These are phyloP conservation scores for Gamarada debralockiae DNA, from an alignment of 495 filamentous ascomycete species.

Conservation along the genomic window DNA sequence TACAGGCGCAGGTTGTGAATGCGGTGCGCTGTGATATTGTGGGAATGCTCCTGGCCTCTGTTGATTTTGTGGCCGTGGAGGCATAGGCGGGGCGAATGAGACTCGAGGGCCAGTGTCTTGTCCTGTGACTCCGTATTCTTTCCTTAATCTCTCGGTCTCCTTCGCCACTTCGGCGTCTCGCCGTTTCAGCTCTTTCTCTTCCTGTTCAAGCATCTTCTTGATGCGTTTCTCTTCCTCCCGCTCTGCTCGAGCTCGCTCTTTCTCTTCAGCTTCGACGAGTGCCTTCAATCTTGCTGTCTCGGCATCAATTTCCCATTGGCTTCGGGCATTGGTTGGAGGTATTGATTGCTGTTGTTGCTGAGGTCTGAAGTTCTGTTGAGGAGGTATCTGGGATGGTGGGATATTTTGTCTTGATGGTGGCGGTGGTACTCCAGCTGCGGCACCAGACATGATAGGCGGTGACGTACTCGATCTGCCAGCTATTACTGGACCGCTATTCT, in stretches of 20 bases:
- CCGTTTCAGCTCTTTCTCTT: conserved; percentile 62
- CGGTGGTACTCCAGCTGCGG: conserved; percentile 2
- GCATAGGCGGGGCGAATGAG: background rate
- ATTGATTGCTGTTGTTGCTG: conserved; percentile 14
- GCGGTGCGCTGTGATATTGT: conserved; percentile 13
- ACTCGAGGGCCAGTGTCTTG: background rate
- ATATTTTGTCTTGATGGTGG: conserved; percentile 4
- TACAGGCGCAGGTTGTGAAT: conserved; percentile 13
- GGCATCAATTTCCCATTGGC: conserved; percentile 56
- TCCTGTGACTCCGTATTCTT: conserved; percentile 57
- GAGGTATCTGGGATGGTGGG: conserved; percentile 16
- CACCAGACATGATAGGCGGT: conserved; percentile 23
- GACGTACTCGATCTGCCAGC: conserved; percentile 12
- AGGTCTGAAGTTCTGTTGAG: conserved; percentile 6
- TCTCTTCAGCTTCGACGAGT: conserved; percentile 49
- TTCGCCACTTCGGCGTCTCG: conserved; percentile 71
- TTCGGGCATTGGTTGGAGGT: conserved; percentile 42
- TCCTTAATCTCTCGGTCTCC: conserved; percentile 79
- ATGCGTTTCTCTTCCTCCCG: conserved; percentile 63
- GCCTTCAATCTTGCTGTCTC: conserved; percentile 60
- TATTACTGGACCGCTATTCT: conserved; percentile 24
- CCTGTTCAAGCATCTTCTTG: conserved; percentile 72
- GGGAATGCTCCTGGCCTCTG: conserved; percentile 2
- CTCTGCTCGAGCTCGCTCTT: conserved; percentile 50
- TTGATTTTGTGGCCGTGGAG: background rate